Base-by-base conservation (phyloP, 257 asterid species). In the Prunella vulgaris region DNA sequence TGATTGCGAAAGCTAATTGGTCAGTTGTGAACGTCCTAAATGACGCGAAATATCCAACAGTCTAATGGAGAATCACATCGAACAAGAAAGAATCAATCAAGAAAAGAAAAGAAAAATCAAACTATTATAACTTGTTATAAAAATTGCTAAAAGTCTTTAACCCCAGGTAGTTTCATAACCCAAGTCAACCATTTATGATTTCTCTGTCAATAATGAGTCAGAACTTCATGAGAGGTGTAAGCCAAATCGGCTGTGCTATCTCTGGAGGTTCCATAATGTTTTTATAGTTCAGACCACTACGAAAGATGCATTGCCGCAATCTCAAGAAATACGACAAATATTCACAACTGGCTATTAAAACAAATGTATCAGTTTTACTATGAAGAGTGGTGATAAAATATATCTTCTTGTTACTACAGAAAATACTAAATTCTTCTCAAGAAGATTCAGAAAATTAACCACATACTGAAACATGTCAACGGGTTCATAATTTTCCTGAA, bases 301-400 rank as follows among this genome's bases (percentile, higher is more conserved):
- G n/a, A 37, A 21, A 59, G 9, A 58, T 64, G 51, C 53, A 70
- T 27, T 15, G 21, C n/a, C 17, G n/a, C 25, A 59, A 13, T 33
- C 37, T 56, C 46, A 18, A 7, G 52, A n/a, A n/a, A n/a, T n/a
- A 20, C 49, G 9, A 28, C 33, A 64, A 38, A 52, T 56, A 35
- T 64, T 5, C 76, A 75, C n/a, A 70, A 70, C 40, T 28, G n/a
- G 17, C 61, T 48, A 60, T 30, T 48, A 66, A 49, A 28, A 52
- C 18, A 60, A 27, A 25, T 64, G 46, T n/a, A 52, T 12, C 33
- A 65, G 21, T 69, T 58, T 38, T 2, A 20, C 14, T 48, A 65
- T 17, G 33, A 52, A 7, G 46, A 62, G 60, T 40, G 30, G 18
- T 28, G 24, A 13, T 30, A 9, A 52, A 56, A n/a, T 15, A 12